Base-by-base conservation (phyloP, 139 green algal genomes). In the Chlamydomonas asymmetrica region DNA sequence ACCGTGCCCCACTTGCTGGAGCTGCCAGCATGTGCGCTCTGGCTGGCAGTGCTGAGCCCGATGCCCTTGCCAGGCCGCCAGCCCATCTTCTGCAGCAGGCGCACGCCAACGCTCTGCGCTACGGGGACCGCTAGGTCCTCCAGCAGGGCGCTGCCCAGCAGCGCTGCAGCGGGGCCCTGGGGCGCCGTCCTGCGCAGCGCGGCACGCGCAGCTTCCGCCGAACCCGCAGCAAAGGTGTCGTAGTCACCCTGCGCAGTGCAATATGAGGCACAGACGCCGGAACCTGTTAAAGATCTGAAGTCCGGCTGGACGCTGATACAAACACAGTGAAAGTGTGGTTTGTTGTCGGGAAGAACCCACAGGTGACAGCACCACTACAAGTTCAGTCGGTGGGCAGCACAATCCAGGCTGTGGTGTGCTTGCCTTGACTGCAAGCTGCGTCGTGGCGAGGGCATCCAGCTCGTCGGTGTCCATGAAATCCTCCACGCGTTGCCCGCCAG, bases 401-500 rank as follows among this genome's bases (percentile, higher is more conserved):
- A n/a, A n/a, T n/a, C n/a, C n/a, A n/a, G n/a, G n/a, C n/a, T n/a
- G n/a, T n/a, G n/a, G n/a, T n/a, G n/a, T n/a, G n/a, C n/a, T n/a
- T 27, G 88, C 85, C 77, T 84, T 80, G 38, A 88, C 74, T 0
- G 37, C 45, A 9, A 91, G 57, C 7, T 69, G 70, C n/a, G 68
- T 69, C 71, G 80, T 79, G 7, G 66, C 50, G 73, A 69, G 61
- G 78, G 96, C 93, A 66, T 91, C 87, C 63, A 89, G 67, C 84
- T 99, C 96, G 72, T 98, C 95, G n/a, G 96, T 91, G 66, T 99
- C 96, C 73, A 98, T 80, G 69, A 95, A 98, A 66, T 98, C 92
- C 62, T 95, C 88, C 38, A 97, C 84, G 39, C 31, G 70, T 68
- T 97, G 94, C 54, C 78, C 9, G 13, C 2, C 39, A 4, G 25